Percentiles rank a stretch among this genome's conserved stretches.
Evolutionary conservation across 768 basidiomycete species (phyloP).

Genomic region (Podaxis mareebaensis): DNA sequence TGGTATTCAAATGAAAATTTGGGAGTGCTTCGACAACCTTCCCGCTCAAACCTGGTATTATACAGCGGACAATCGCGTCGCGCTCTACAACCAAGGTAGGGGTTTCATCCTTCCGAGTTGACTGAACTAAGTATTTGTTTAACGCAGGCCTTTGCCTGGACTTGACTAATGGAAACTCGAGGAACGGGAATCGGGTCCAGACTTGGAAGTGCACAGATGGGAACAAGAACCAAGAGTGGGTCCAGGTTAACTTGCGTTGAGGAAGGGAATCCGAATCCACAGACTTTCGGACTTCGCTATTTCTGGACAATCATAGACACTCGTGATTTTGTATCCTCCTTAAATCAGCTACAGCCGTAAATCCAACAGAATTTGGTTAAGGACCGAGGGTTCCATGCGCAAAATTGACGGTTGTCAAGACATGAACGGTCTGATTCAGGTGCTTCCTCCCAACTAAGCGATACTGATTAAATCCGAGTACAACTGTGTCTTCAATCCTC

Average conservation of each 20-base stretch:
- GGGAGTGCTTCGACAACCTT: slow-evolving; percentile 24
- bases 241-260: slow-evolving; percentile 1
- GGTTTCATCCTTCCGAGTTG: too few species aligned
- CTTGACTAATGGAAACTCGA: slow-evolving; percentile 19
- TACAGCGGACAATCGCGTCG: slow-evolving; percentile 27
- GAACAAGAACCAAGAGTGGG: slow-evolving; percentile 22
- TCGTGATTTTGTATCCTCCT: background rate
- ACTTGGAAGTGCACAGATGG: slow-evolving; percentile 20
- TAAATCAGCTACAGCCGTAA: background rate
- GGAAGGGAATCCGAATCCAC: background rate
- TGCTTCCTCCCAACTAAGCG: background rate
- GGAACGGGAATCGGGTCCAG: slow-evolving; percentile 19
- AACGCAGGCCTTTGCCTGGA: slow-evolving; percentile 21
- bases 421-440: background rate
- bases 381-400: too few species aligned
- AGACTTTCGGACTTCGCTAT: background rate
- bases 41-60: slow-evolving; percentile 28
- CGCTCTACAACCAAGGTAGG: slow-evolving; percentile 21
- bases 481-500: background rate
- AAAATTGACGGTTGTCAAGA: background rate
- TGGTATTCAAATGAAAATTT: slow-evolving; percentile 25
- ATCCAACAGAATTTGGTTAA: background rate
- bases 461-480: background rate
- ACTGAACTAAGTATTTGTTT: background rate
- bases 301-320: background rate